These are phyloP conservation scores for Komagataella phaffii DNA, from an alignment of 805 yeast genomes.

Conservation along the genomic window DNA sequence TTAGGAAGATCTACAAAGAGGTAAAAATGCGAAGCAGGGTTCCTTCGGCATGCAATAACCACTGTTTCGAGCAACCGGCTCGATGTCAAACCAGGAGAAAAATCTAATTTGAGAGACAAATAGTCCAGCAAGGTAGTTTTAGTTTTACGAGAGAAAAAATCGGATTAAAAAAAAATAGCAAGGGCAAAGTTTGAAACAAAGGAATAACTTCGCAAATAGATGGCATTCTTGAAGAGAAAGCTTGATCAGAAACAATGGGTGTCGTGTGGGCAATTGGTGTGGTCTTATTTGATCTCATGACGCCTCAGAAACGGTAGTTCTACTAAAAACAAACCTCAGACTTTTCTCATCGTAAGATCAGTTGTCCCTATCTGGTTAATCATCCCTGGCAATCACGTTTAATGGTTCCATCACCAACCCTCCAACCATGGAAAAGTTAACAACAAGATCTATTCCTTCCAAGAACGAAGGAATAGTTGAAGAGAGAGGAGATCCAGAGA, in stretches of 20 bases:
- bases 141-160: neutral
- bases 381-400: neutral
- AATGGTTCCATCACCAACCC: neutral
- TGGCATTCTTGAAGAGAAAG: neutral
- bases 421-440: neutral
- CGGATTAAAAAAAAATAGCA: too few relatives aligned
- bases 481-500: neutral
- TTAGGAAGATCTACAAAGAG: neutral
- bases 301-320: neutral
- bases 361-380: slow-evolving; percentile 8
- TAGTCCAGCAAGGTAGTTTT: neutral
- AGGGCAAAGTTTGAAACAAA: neutral
- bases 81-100: neutral
- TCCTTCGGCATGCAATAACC: neutral
- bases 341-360: slow-evolving; percentile 2
- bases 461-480: neutral
- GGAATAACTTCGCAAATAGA: neutral
- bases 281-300: neutral
- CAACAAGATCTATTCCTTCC: neutral
- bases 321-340: slow-evolving; percentile 1
- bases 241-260: neutral
- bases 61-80: neutral
- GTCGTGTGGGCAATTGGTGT: neutral
- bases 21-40: neutral
- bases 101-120: neutral